A percentile compares a stretch with the other conserved stretches of the same genome.
phyloP scores from a whole-genome alignment of 1,139 yeast species.

The Yamadazyma dendronema region DNA sequence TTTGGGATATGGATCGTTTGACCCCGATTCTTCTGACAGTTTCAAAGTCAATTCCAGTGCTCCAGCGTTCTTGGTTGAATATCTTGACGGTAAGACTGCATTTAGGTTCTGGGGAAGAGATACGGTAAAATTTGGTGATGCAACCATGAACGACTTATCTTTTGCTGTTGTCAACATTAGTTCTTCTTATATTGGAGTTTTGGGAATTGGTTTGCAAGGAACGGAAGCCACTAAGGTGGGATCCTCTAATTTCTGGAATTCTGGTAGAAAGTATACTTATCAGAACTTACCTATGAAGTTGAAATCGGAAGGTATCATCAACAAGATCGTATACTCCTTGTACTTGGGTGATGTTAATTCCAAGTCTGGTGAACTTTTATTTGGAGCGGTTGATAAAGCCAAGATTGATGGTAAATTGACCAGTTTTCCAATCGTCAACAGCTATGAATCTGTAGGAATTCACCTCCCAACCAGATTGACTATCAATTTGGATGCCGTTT shows the following conservation, averaged over 20 bases:
- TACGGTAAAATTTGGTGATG: slow-evolving; percentile 36
- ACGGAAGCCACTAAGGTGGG: slow-evolving; percentile 8
- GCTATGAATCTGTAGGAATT: slow-evolving; percentile 1
- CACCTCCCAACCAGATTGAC: slow-evolving; percentile 20
- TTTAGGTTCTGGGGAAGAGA: slow-evolving; percentile 36
- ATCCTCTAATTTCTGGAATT: not conserved
- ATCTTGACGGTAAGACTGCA: slow-evolving; percentile 59
- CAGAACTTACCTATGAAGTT: slow-evolving; percentile 28
- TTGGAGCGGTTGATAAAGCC: slow-evolving; percentile 53
- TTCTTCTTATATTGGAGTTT: slow-evolving; percentile 44
- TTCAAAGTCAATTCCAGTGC: slow-evolving; percentile 10
- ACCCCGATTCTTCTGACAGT: slow-evolving; percentile 9
- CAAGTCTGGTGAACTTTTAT: slow-evolving; percentile 37
- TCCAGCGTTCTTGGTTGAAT: slow-evolving; percentile 36
- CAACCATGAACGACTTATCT: slow-evolving; percentile 43
- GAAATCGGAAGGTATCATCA: slow-evolving; percentile 25
- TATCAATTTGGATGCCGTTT: slow-evolving; percentile 17
- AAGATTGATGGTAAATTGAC: slow-evolving; percentile 40
- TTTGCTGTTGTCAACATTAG: slow-evolving; percentile 42
- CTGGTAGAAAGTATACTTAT: slow-evolving; percentile 19
- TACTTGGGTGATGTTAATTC: slow-evolving; percentile 24
- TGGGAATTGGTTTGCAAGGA: slow-evolving; percentile 46
- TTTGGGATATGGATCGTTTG: slow-evolving; percentile 9
- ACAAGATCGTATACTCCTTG: slow-evolving; percentile 30
- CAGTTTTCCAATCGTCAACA: slow-evolving; percentile 9